A percentile compares a stretch with the other conserved stretches of the same genome.
phyloP scores from a whole-genome alignment of 2,329 filamentous ascomycete species.

The Pseudocercospora musae region DNA sequence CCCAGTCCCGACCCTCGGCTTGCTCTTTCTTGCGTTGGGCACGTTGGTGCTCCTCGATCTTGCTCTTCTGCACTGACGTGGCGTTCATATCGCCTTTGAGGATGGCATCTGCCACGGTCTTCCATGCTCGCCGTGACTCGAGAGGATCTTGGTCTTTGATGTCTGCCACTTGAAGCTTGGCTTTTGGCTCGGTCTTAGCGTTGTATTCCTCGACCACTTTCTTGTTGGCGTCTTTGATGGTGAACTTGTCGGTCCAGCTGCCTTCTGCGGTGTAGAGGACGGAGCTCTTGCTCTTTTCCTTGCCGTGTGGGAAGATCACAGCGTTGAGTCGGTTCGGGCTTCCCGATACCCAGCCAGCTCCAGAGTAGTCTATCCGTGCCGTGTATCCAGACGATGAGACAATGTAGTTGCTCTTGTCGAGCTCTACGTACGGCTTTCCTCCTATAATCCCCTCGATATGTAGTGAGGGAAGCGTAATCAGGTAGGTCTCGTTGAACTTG shows the following conservation, averaged over 20 bases:
- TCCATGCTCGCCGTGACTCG: constrained; percentile 85
- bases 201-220: constrained; percentile 45
- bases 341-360: constrained; percentile 90
- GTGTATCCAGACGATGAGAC: constrained; percentile 82
- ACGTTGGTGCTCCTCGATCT: constrained; percentile 86
- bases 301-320: constrained; percentile 64
- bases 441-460: constrained; percentile 93
- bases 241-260: constrained; percentile 84
- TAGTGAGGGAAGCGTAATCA: constrained; percentile 85
- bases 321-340: constrained; percentile 92
- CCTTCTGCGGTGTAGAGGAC: constrained; percentile 78
- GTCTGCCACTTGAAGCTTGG: constrained; percentile 67
- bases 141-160: constrained; percentile 79
- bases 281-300: constrained; percentile 59
- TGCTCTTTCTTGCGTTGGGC: constrained; percentile 71
- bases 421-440: constrained; percentile 82
- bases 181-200: constrained; percentile 50
- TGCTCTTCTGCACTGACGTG: constrained; percentile 73
- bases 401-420: constrained; percentile 82
- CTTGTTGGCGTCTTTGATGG: constrained; percentile 65
- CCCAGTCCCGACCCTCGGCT: constrained; percentile 72
- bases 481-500: constrained; percentile 65
- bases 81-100: constrained; percentile 78
- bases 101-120: constrained; percentile 78
- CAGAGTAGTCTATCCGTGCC: constrained; percentile 86